A percentile compares a stretch with the other conserved stretches of the same genome.
phyloP scores from a whole-genome alignment of 2,329 filamentous ascomycete genomes.

The Penicillium sp. region DNA sequence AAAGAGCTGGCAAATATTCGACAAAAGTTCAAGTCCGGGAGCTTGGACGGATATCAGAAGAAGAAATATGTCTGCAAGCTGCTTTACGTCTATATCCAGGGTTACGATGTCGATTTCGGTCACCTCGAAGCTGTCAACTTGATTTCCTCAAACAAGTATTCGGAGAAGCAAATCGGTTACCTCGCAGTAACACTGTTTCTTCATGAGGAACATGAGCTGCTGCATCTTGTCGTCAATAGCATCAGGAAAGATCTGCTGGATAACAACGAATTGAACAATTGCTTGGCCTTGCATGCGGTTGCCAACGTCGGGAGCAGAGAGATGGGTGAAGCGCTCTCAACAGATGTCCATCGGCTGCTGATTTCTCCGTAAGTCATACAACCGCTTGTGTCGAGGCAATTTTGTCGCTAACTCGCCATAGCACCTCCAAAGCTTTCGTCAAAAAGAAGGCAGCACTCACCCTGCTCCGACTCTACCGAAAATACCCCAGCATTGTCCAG shows the following conservation, averaged over 20 bases:
- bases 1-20: conserved; percentile 98
- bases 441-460: conserved; percentile 99
- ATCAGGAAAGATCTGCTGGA: conserved; percentile 95
- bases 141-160: conserved; percentile 95
- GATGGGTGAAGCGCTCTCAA: conserved; percentile 92
- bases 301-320: conserved; percentile 96
- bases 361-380: conserved; percentile 80
- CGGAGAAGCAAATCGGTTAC: conserved; percentile 99
- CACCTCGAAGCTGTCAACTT: conserved; percentile 98
- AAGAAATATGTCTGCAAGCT: conserved; percentile 99
- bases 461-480: conserved; percentile 89
- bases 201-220: conserved; percentile 93
- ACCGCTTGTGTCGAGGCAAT: not conserved
- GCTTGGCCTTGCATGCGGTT: conserved; percentile 93
- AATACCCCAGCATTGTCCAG: conserved; percentile 90
- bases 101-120: conserved; percentile 98
- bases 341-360: conserved; percentile 88
- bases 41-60: conserved; percentile 93
- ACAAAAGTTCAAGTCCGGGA: conserved; percentile 97
- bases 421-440: conserved; percentile 91
- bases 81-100: conserved; percentile 97
- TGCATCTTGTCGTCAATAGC: conserved; percentile 97
- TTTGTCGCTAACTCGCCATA: conserved; percentile 36
- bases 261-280: conserved; percentile 97
- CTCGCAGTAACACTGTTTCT: conserved; percentile 96